Base-by-base conservation (phyloP, 352 stramenopile genomes). In the Pythium myriotylum region DNA sequence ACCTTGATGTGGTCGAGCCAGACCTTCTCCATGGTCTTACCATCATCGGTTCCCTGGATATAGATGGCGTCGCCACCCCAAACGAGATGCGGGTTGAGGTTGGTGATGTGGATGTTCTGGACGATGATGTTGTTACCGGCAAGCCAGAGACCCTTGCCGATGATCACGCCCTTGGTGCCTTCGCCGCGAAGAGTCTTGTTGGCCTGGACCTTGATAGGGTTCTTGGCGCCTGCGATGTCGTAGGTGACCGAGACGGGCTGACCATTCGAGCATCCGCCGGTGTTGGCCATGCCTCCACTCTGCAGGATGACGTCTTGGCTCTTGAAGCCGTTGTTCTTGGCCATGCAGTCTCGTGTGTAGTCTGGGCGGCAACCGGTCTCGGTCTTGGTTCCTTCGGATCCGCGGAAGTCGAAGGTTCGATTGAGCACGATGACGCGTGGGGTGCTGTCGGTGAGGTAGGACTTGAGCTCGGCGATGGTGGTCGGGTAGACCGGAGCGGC, bases 1-100 rank as follows among this genome's bases (percentile, higher is more conserved):
- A 85, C 53, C 55, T 78, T 76, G 33, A 86, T 58, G 67, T 86
- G 77, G 56, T 86, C 71, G 24, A 84, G 52, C 73, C 73, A 86
- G 22, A 79, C 65, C 24, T 73, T 72, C 46, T 72, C 58, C 35
- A 67, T 67, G 0, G 67, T 7, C 12, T 33, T 65, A 9, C 58
- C 60, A 12, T 62, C 65, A 24, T 53, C 54, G 33, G 67, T 68
- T 7, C 42, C 57, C 17, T 74, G 32, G 9, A 74, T n/a, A 48
- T 70, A 63, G 29, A 74, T 67, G 29, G 54, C 62, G 24, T 74
- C 61, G 39, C 67, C 61, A 23, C 67, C 67, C 67, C 67, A 74
- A 7, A 84, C 68, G 1, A 78, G 27, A 46, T 82, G 73, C 17
- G 55, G 75, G 57, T 87, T 87, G 17, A 87, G 48, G 45, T 87